Percentiles rank a stretch among this genome's conserved stretches.
These are phyloP conservation scores for Lactarius psammicola DNA, from an alignment of 768 basidiomycete species.

Conservation along the genomic window DNA sequence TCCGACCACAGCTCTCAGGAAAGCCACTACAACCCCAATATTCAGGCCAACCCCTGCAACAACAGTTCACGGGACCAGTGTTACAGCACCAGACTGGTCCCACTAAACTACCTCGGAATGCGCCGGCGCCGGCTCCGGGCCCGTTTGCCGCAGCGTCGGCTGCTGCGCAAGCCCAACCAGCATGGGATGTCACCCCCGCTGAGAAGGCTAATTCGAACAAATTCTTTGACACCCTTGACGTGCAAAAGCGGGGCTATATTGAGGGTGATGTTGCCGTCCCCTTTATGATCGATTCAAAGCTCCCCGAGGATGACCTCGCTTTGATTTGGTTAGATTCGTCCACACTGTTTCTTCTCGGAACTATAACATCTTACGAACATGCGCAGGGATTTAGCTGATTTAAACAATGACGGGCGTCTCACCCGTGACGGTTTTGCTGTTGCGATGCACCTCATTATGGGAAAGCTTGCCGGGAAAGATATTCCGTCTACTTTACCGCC, in stretches of 20 bases:
- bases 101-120: conserved; percentile 31
- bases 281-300: conserved; percentile 88
- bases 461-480: conserved; percentile 75
- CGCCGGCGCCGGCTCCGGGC: conserved; percentile 32
- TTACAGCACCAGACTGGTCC: conserved; percentile 28
- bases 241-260: conserved; percentile 69
- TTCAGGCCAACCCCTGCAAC: conserved; percentile 50
- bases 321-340: conserved; percentile 72
- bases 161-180: conserved; percentile 30
- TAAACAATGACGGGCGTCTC: conserved; percentile 82
- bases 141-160: conserved; percentile 24
- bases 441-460: conserved; percentile 90
- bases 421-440: conserved; percentile 94
- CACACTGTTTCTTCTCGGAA: not conserved
- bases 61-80: conserved; percentile 20
- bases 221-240: conserved; percentile 82
- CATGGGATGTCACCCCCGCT: conserved; percentile 80
- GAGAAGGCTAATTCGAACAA: conserved; percentile 79
- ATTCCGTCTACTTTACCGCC: conserved; percentile 69
- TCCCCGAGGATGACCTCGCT: conserved; percentile 82
- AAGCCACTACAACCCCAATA: conserved; percentile 57
- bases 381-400: conserved; percentile 87
- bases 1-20: conserved; percentile 28
- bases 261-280: conserved; percentile 94
- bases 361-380: conserved; percentile 2